Evolutionary conservation across 306 rosid species (phyloP).

Genomic region (Astragalus membranaceus): DNA sequence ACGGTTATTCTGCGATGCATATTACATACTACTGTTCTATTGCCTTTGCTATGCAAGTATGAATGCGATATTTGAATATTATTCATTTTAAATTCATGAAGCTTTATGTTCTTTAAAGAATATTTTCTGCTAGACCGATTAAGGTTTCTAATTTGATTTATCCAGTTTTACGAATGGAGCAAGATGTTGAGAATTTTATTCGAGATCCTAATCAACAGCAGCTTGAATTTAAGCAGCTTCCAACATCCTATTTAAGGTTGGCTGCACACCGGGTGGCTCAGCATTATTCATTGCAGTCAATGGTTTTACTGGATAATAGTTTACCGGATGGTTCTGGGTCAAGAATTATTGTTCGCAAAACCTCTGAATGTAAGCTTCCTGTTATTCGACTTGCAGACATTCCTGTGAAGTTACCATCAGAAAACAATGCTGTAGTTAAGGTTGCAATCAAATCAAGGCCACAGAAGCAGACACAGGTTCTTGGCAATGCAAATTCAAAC

Average conservation of each 20-base stretch:
- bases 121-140: background rate
- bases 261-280: slow-evolving; percentile 99
- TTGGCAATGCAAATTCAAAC: slow-evolving; percentile 37
- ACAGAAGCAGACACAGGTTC: slow-evolving; percentile 47
- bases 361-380: slow-evolving; percentile 72
- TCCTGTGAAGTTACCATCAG: slow-evolving; percentile 63
- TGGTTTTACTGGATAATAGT: slow-evolving; percentile 85
- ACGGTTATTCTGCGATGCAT: background rate
- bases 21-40: background rate
- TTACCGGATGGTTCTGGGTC: slow-evolving; percentile 89
- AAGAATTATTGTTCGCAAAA: slow-evolving; percentile 86
- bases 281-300: slow-evolving; percentile 85
- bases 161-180: slow-evolving; percentile 94
- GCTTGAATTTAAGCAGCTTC: slow-evolving; percentile 89
- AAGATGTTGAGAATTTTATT: slow-evolving; percentile 83
- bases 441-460: slow-evolving; percentile 98
- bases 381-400: slow-evolving; percentile 83
- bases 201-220: slow-evolving; percentile 81
- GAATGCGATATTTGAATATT: background rate
- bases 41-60: background rate
- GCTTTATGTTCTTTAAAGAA: background rate
- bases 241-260: slow-evolving; percentile 89
- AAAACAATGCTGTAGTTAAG: slow-evolving; percentile 50
- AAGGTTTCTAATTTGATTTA: slow-evolving; percentile 16
- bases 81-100: background rate